Percentiles rank a stretch among this genome's conserved stretches.
These are phyloP conservation scores for Acanthamoeba triangularis DNA, from an alignment of 208 protist species.

Conservation along the genomic window DNA sequence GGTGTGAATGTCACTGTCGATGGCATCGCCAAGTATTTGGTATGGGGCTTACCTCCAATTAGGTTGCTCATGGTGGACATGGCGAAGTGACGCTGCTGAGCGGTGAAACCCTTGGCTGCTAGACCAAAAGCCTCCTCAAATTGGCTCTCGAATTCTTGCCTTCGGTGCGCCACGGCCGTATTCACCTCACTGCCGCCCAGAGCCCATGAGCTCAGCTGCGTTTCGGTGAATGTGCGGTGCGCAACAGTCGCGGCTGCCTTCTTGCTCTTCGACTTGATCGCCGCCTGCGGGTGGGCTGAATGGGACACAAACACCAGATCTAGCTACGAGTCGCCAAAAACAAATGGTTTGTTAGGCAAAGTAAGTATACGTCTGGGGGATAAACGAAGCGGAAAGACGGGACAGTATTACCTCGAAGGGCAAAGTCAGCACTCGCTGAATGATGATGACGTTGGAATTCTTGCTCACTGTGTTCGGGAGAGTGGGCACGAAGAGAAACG, in stretches of 20 bases:
- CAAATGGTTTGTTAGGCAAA: too few relatives aligned
- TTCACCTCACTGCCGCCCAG: slow-evolving; percentile 1
- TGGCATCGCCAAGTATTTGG: too few relatives aligned
- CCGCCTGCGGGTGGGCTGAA: not conserved
- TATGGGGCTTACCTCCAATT: not conserved
- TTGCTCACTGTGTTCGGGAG: slow-evolving; percentile 32
- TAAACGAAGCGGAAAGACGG: not conserved
- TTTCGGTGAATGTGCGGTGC: not conserved
- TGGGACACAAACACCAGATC: slow-evolving; percentile 63
- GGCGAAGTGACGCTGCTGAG: slow-evolving; percentile 51
- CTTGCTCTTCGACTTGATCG: slow-evolving; percentile 15
- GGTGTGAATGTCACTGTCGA: not conserved
- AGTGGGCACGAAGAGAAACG: slow-evolving; percentile 12
- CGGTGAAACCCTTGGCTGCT: not conserved
- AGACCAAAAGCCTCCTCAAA: slow-evolving; percentile 59
- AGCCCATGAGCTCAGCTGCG: not conserved
- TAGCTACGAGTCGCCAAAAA: not conserved
- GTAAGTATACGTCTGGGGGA: not conserved
- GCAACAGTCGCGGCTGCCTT: not conserved
- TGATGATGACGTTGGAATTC: slow-evolving; percentile 27
- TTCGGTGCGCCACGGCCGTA: not conserved
- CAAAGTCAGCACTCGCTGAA: slow-evolving; percentile 30
- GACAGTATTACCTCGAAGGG: slow-evolving; percentile 56
- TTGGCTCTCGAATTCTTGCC: slow-evolving; percentile 1
- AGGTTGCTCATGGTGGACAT: slow-evolving; percentile 75